Evolutionary conservation across 2,329 filamentous ascomycete species (phyloP), one percentile per base, ranked within the genome.

Genomic region (Fusarium sp.): DNA sequence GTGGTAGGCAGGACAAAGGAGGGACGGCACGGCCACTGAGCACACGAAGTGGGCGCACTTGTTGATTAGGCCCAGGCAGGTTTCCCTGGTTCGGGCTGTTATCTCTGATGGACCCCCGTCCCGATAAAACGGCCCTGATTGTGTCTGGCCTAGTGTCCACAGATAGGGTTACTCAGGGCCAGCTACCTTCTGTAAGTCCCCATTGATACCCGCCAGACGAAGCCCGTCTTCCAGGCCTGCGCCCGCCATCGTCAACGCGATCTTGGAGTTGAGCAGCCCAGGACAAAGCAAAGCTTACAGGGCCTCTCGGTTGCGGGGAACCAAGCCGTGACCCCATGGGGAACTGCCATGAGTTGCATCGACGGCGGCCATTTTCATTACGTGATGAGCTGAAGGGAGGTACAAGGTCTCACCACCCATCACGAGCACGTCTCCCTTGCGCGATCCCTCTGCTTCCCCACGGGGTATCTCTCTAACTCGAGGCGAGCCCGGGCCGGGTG

Each of bases 291-390:
- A 36, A 48, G 31, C 27, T 23, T 16, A 50, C 37, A 23, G 16
- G 41, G 23, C 53, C 9, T 34, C 31, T 34, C 31, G 27, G 48
- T 52, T 70, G 66, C 68, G 68, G 68, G 68, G 68, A 59, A 31
- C 31, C 16, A 36, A 28, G 57, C 36, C 51, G 51, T 6, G 27
- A 52, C 68, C 68, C 68, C 68, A 71, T 69, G 68, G 68, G 68
- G 68, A 60, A 62, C 39, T n/a, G 7, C 50, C 37, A 59, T 62
- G 44, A 31, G 58, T 40, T 36, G 54, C 47, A 56, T 56, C 53
- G 40, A 46, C 44, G 4, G 36, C 34, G 15, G 30, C 54, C 23
- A 11, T 31, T 70, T 66, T 48, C 46, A 72, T 72, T 72, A 72
- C 69, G 69, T 72, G 69, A 72, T 70, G 62, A 40, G 30, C 50